Evolutionary conservation across 768 basidiomycete species (phyloP).

Genomic region (Suillus weaverae): DNA sequence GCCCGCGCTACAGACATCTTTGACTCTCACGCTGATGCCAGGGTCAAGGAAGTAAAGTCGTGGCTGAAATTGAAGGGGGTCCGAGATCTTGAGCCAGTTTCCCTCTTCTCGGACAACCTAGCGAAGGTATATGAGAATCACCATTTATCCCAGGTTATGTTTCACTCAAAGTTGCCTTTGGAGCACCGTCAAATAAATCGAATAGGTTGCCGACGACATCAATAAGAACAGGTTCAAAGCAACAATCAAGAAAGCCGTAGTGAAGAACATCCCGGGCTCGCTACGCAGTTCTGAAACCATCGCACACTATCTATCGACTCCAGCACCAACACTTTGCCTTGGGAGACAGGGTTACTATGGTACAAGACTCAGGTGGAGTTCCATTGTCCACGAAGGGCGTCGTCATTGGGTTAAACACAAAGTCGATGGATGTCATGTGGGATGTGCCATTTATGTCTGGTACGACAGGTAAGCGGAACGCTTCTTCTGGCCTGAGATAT

Average conservation of each 20-base stretch:
- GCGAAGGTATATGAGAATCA: conserved; percentile 58
- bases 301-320: conserved; percentile 84
- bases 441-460: conserved; percentile 96
- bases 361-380: conserved; percentile 91
- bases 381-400: conserved; percentile 91
- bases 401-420: conserved; percentile 84
- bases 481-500: not conserved
- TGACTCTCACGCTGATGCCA: conserved; percentile 60
- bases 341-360: conserved; percentile 95
- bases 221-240: conserved; percentile 57
- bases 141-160: not conserved
- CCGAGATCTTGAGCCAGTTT: conserved; percentile 88
- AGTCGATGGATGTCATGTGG: conserved; percentile 94
- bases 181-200: conserved; percentile 80
- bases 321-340: conserved; percentile 86
- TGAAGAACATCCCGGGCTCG: conserved; percentile 92
- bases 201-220: conserved; percentile 70
- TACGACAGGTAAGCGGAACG: conserved; percentile 61
- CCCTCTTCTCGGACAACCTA: conserved; percentile 89
- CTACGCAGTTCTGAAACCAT: conserved; percentile 89
- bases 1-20: conserved; percentile 62
- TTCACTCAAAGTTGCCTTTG: conserved; percentile 27
- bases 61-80: conserved; percentile 91
- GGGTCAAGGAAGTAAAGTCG: conserved; percentile 71
- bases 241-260: conserved; percentile 86